phyloP scores from a whole-genome alignment of 345 rosid species.

The Citrus unshiu region DNA sequence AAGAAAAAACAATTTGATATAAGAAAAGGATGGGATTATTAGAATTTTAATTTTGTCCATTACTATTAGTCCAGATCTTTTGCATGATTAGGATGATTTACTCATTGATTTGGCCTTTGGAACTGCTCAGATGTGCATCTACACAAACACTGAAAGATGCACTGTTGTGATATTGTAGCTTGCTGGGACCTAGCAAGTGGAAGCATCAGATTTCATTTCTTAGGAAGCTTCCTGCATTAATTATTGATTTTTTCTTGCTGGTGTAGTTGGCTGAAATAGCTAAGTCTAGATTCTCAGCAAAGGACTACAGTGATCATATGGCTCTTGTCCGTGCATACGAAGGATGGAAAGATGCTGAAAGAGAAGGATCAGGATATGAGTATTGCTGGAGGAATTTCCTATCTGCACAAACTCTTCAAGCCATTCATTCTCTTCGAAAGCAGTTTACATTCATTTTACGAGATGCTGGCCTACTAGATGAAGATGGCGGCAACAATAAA shows the following conservation, averaged over 20 bases:
- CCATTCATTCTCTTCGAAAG: constrained; percentile 88
- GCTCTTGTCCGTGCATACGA: constrained; percentile 99
- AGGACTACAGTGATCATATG: constrained; percentile 99
- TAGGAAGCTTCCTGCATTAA: not conserved
- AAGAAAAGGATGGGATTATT: not conserved
- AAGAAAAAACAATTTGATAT: not conserved
- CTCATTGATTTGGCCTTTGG: not conserved
- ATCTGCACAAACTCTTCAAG: constrained; percentile 94
- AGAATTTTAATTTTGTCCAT: not conserved
- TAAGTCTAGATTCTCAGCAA: constrained; percentile 92
- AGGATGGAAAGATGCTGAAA: constrained; percentile 98
- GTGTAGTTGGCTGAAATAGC: constrained; percentile 89
- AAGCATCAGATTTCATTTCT: not conserved
- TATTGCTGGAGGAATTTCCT: constrained; percentile 98
- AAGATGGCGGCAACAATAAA: constrained; percentile 47
- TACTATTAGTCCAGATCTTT: not conserved
- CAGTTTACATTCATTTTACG: constrained; percentile 81
- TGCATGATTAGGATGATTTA: not conserved
- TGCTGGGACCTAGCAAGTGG: constrained; percentile 1
- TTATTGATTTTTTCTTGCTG: constrained; percentile 14
- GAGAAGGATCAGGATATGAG: constrained; percentile 92
- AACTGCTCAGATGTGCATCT: not conserved
- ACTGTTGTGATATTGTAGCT: not conserved
- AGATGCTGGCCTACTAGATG: constrained; percentile 78
- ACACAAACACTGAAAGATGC: not conserved